A percentile compares a stretch with the other conserved stretches of the same genome.
Evolutionary conservation across 805 yeast species (phyloP).

Genomic region (Teunomyces barrocoloradensis): DNA sequence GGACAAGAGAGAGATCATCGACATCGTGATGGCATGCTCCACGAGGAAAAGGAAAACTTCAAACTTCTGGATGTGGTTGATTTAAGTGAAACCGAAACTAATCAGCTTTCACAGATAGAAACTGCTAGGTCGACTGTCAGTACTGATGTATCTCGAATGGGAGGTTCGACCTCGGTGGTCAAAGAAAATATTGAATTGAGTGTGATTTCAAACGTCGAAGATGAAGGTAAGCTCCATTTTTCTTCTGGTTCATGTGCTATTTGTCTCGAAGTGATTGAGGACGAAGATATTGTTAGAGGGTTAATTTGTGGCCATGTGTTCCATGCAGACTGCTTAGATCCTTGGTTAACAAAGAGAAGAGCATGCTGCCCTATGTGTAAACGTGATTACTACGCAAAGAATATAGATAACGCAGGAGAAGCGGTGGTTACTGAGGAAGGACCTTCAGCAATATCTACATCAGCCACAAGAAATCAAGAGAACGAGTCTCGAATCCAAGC

Average conservation of each 20-base stretch:
- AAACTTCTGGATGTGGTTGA: background rate
- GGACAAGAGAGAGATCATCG: constrained; percentile 53
- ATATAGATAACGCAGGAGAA: background rate
- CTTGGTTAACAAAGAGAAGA: constrained; percentile 72
- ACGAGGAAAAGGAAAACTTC: constrained; percentile 27
- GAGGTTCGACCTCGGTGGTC: background rate
- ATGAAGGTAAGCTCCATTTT: constrained; percentile 41
- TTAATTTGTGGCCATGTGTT: constrained; percentile 80
- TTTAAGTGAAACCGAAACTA: background rate
- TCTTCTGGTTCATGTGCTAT: constrained; percentile 76
- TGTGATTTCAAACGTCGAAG: constrained; percentile 3
- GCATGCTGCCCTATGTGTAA: constrained; percentile 87
- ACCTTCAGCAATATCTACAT: background rate
- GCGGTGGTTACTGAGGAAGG: background rate
- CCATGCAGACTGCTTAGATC: constrained; percentile 76
- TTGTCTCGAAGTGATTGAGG: constrained; percentile 65
- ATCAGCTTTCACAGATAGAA: background rate
- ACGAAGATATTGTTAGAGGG: constrained; percentile 65
- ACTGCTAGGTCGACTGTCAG: background rate
- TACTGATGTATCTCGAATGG: background rate
- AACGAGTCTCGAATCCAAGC: background rate
- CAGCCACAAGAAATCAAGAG: background rate
- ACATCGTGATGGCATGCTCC: constrained; percentile 44
- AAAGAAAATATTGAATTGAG: background rate
- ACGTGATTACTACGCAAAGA: constrained; percentile 51